phyloP scores from a whole-genome alignment of 345 rosid genomes.

The Hirschfeldia incana region DNA sequence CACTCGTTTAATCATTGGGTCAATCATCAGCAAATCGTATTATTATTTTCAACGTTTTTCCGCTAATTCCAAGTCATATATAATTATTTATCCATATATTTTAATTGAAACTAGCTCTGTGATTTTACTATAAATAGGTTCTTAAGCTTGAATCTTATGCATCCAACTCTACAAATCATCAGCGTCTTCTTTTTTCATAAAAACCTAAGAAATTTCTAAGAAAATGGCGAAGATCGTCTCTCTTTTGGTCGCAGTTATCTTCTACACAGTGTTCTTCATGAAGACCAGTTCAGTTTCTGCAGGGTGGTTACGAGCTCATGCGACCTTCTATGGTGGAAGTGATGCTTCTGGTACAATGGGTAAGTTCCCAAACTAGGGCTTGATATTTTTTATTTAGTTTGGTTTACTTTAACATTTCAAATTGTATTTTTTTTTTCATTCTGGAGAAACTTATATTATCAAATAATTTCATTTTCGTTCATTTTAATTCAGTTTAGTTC shows the following conservation, averaged over 20 bases:
- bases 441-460: neutral
- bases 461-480: neutral
- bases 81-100: slow-evolving; percentile 6
- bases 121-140: slow-evolving; percentile 45
- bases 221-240: slow-evolving; percentile 38
- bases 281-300: slow-evolving; percentile 38
- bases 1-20: slow-evolving; percentile 33
- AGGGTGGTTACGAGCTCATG: slow-evolving; percentile 17
- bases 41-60: slow-evolving; percentile 24
- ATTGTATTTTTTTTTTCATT: neutral
- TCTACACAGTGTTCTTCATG: slow-evolving; percentile 38
- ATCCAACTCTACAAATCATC: slow-evolving; percentile 24
- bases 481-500: neutral
- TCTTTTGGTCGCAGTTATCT: slow-evolving; percentile 24
- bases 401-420: neutral
- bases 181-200: slow-evolving; percentile 2
- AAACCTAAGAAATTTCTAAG: neutral
- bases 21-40: slow-evolving; percentile 34
- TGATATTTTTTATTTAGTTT: neutral
- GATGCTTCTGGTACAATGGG: slow-evolving; percentile 22
- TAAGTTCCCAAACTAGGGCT: neutral
- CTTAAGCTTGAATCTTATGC: slow-evolving; percentile 17
- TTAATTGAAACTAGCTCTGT: neutral
- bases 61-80: slow-evolving; percentile 28
- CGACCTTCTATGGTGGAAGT: slow-evolving; percentile 22